Conservation (phyloP, 2,329 filamentous ascomycete genomes). For the Leptosphaerulina australis region DNA sequence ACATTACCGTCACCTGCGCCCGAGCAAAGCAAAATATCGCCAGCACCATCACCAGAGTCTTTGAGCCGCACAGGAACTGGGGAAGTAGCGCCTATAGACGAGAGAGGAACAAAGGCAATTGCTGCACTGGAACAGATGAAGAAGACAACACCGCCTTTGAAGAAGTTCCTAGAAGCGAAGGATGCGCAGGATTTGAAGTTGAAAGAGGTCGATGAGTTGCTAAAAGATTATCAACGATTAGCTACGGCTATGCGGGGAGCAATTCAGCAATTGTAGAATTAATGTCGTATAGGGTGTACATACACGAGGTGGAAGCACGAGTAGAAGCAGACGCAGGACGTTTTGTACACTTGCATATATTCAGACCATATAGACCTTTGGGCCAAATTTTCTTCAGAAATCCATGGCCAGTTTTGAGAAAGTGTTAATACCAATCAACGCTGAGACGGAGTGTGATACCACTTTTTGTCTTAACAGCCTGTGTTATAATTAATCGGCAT, state of each 20-base stretch:
- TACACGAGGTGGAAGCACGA: not conserved
- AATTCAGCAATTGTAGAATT: constrained; percentile 39
- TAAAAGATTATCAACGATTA: constrained; percentile 53
- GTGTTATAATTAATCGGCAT: no score
- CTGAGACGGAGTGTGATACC: no score
- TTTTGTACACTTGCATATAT: not conserved
- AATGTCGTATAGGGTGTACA: constrained; percentile 4
- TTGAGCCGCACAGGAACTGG: constrained; percentile 26
- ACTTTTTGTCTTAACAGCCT: no score
- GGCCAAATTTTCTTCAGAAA: not conserved
- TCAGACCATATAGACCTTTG: not conserved
- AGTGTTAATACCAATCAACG: no score
- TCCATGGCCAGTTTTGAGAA: not conserved
- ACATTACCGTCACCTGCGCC: constrained; percentile 48
- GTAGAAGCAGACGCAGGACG: not conserved
- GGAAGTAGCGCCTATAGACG: constrained; percentile 32
- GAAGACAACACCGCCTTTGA: constrained; percentile 55
- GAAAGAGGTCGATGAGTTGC: constrained; percentile 56
- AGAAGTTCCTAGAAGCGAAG: constrained; percentile 55
- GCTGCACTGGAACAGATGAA: constrained; percentile 53
- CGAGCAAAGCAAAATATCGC: constrained; percentile 38
- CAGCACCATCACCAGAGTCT: constrained; percentile 30
- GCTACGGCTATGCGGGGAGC: constrained; percentile 53
- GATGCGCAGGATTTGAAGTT: constrained; percentile 54
- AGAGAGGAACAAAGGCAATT: constrained; percentile 49